Evolutionary conservation across 805 yeast genomes (phyloP), one percentile per base, ranked within the genome.

Genomic region (Saturnispora galanensis): DNA sequence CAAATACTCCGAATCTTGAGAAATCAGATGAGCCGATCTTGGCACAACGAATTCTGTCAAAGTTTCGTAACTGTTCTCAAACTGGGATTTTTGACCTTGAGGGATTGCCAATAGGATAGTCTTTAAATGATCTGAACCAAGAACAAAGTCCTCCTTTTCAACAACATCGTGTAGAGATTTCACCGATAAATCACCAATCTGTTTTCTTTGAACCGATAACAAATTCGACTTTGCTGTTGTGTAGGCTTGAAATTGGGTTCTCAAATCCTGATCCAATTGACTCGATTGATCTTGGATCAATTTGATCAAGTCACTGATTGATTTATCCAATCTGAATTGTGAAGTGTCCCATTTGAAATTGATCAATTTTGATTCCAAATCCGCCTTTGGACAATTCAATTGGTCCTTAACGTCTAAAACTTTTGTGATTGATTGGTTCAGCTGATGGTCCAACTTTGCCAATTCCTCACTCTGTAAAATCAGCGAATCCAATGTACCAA

Each of bases 91-190:
- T 51, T 74, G 65, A 47, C 64, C 63, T 57, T 78, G 78, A 44
- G 97, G 97, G 18, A 93, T 95, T 0, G 90, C 98, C 42, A 93
- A 70, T 47, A 93, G 70, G n/a, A 86, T 70, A 0, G 96, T 87
- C 39, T 80, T 79, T 59, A 93, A 73, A 63, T 89, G 85, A 50
- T 90, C 97, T 5, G 95, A 84, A 54, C 79, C 77, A 52, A 84
- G 69, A 12, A 93, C 89, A 61, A 93, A 85, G 57, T 93, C 87
- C 42, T 79, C 78, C 10, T 87, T 82, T 42, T 76, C 75, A 42
- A 93, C 96, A 45, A 90, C 74, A 57, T 86, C 93, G 60, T 90
- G 97, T 49, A 93, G 70, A 3, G 96, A 84, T 62, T 85, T 81
- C 45, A 90, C 89, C 3, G 96, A 81, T 52, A 93, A 72, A 62